These are phyloP conservation scores for Aegilops bicornis DNA, from an alignment of 176 grass and related monocot species.

Conservation along the genomic window DNA sequence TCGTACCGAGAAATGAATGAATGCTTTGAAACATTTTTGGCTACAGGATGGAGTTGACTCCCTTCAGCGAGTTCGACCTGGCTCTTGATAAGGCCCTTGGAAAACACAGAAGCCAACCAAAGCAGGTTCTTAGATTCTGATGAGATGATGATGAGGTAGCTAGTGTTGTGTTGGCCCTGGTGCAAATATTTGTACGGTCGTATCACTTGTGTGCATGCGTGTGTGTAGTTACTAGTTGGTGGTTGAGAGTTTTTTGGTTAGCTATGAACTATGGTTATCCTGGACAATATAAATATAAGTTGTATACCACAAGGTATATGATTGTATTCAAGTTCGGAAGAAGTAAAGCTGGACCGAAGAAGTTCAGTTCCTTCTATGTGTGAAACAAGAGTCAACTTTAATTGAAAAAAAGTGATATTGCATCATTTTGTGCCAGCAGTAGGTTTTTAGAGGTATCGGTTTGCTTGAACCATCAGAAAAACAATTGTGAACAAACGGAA, in stretches of 20 bases:
- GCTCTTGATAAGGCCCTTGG: conserved; percentile 80
- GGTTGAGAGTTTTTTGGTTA: neutral
- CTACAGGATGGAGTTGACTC: conserved; percentile 72
- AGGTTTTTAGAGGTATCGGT: no score
- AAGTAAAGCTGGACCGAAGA: no score
- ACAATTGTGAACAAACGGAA: no score
- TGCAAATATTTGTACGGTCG: neutral
- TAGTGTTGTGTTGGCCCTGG: neutral
- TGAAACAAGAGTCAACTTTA: no score
- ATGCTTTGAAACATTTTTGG: neutral
- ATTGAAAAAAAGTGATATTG: no score
- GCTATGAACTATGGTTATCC: neutral
- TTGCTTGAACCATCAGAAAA: no score
- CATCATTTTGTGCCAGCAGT: no score
- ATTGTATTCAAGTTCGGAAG: no score
- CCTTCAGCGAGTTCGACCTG: conserved; percentile 58
- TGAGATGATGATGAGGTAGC: neutral
- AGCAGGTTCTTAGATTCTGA: conserved; percentile 86
- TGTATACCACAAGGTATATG: no score
- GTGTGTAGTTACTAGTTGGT: neutral
- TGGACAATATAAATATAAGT: neutral
- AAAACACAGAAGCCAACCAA: conserved; percentile 72
- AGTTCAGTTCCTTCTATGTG: no score
- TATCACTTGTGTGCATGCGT: neutral
- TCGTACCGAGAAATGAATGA: neutral